Conservation (phyloP, 495 filamentous ascomycete species). For the Aspergillus diversus region DNA sequence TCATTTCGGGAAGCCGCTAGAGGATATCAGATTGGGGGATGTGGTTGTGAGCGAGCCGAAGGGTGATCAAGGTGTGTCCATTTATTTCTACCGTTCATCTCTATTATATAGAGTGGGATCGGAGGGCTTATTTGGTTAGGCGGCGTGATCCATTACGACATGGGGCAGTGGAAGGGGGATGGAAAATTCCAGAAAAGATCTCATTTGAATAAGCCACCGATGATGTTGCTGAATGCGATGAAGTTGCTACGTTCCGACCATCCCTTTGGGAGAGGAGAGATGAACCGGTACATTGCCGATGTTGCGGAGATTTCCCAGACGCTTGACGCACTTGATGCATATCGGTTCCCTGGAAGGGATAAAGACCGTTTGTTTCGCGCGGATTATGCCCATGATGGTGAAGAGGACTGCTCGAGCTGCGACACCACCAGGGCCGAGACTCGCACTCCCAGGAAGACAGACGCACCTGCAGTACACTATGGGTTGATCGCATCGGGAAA, state of each 20-base stretch:
- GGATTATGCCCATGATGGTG: slow-evolving; percentile 7
- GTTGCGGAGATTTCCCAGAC: slow-evolving; percentile 8
- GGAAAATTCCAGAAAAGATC: slow-evolving; percentile 16
- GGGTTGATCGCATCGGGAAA: slow-evolving; percentile 2
- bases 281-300: slow-evolving; percentile 14
- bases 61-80: slow-evolving; percentile 9
- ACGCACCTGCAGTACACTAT: slow-evolving; percentile 5
- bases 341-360: slow-evolving; percentile 5
- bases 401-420: slow-evolving; percentile 6
- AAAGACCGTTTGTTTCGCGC: slow-evolving; percentile 9
- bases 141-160: slow-evolving; percentile 21
- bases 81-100: not conserved
- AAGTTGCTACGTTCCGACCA: slow-evolving; percentile 15
- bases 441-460: slow-evolving; percentile 4
- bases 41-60: slow-evolving; percentile 21
- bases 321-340: not conserved
- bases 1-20: not conserved
- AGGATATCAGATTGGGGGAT: slow-evolving; percentile 23
- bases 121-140: slow-evolving; percentile 5
- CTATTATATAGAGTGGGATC: too few relatives aligned
- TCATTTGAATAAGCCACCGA: slow-evolving; percentile 19
- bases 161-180: slow-evolving; percentile 18
- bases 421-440: not conserved
- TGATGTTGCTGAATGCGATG: slow-evolving; percentile 15
- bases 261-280: slow-evolving; percentile 17